A percentile compares a stretch with the other conserved stretches of the same genome.
phyloP scores from a whole-genome alignment of 2,329 filamentous ascomycete species.

The Cladophialophora bantiana region DNA sequence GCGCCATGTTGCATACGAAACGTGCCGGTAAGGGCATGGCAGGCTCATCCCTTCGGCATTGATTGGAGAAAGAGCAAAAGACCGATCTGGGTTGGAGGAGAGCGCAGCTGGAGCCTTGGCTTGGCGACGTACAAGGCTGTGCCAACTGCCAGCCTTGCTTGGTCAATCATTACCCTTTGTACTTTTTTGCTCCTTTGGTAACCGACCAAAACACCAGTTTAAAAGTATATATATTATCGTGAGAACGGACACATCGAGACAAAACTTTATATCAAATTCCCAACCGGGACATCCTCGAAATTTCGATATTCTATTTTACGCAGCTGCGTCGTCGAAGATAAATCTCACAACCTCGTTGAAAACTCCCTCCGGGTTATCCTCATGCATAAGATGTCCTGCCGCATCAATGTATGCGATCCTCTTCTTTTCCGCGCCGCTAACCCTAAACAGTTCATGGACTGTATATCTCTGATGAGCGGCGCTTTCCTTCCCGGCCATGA shows the following conservation, averaged over 20 bases:
- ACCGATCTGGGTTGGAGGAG: background rate
- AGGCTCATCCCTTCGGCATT: slow-evolving; percentile 32
- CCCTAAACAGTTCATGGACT: slow-evolving; percentile 17
- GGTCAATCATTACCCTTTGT: background rate
- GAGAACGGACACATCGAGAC: background rate
- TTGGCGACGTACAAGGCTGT: background rate
- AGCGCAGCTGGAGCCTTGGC: background rate
- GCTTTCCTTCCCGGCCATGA: slow-evolving; percentile 25
- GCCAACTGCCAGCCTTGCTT: background rate
- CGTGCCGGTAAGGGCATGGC: slow-evolving; percentile 31
- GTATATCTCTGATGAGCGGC: slow-evolving; percentile 23
- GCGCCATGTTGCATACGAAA: slow-evolving; percentile 37
- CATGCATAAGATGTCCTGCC: slow-evolving; percentile 29
- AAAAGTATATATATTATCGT: background rate
- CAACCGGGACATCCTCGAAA: too few species aligned
- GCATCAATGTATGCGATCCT: slow-evolving; percentile 19
- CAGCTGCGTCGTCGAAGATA: background rate
- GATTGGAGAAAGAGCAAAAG: background rate
- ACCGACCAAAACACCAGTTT: too few species aligned
- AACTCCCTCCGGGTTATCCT: slow-evolving; percentile 28
- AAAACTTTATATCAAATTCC: background rate
- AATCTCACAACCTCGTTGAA: slow-evolving; percentile 26
- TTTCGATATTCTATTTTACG: background rate
- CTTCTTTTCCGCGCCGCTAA: slow-evolving; percentile 26
- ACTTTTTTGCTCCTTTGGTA: background rate